phyloP scores from a whole-genome alignment of 768 basidiomycete genomes.

The Mycena floridula region DNA sequence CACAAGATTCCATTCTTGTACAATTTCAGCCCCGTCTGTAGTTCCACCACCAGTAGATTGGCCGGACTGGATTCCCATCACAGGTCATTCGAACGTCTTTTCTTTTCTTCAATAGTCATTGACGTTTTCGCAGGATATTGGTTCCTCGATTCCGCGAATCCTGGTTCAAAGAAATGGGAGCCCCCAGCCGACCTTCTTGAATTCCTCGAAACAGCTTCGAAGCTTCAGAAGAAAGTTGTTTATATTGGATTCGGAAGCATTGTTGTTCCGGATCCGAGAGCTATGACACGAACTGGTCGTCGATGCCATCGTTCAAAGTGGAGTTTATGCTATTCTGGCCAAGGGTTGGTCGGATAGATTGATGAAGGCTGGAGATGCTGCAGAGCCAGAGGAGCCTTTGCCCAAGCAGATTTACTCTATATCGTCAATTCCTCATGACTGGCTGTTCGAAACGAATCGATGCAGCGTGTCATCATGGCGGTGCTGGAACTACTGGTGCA shows the following conservation, averaged over 20 bases:
- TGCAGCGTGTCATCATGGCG: slow-evolving; percentile 63
- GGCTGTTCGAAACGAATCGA: slow-evolving; percentile 57
- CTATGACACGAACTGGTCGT: too few species aligned
- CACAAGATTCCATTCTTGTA: slow-evolving; percentile 61
- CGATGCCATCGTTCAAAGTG: too few species aligned
- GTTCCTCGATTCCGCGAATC: slow-evolving; percentile 61
- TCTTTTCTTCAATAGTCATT: neutral
- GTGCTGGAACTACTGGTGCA: slow-evolving; percentile 67
- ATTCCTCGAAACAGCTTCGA: slow-evolving; percentile 51
- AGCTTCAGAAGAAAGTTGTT: slow-evolving; percentile 53
- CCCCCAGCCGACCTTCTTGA: slow-evolving; percentile 41
- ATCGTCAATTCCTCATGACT: slow-evolving; percentile 66
- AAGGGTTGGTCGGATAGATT: slow-evolving; percentile 64
- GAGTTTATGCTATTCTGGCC: slow-evolving; percentile 59
- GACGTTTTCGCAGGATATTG: slow-evolving; percentile 26
- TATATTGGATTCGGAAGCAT: slow-evolving; percentile 73
- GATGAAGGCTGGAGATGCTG: slow-evolving; percentile 29
- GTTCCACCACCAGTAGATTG: slow-evolving; percentile 70
- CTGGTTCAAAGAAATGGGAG: slow-evolving; percentile 49
- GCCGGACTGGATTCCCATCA: slow-evolving; percentile 51
- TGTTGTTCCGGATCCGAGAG: slow-evolving; percentile 56
- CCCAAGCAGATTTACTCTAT: slow-evolving; percentile 50
- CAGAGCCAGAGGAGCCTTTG: slow-evolving; percentile 35
- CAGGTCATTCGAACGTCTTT: slow-evolving; percentile 28
- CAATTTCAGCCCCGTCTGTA: slow-evolving; percentile 61